phyloP scores from a whole-genome alignment of 768 basidiomycete species.

The Mycena vulgaris region DNA sequence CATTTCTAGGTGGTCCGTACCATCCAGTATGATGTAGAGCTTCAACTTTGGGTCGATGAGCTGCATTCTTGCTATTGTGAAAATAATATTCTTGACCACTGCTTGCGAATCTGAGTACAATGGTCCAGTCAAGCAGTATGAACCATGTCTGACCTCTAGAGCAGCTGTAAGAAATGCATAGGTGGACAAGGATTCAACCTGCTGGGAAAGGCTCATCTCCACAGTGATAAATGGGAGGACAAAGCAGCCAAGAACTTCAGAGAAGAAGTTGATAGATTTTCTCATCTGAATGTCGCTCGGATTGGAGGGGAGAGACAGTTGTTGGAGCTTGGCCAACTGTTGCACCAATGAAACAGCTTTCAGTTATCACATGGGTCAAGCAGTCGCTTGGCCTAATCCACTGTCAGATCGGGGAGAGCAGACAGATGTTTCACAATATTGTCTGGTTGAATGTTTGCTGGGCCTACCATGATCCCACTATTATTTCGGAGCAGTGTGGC shows the following conservation, averaged over 20 bases:
- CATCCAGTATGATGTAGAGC: not conserved
- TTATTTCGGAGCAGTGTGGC: slow-evolving; percentile 31
- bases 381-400: slow-evolving; percentile 18
- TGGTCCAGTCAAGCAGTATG: not conserved
- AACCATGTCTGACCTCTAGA: not conserved
- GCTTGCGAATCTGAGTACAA: not conserved
- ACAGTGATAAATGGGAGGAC: slow-evolving; percentile 10
- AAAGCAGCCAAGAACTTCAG: not conserved
- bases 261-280: not conserved
- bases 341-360: slow-evolving; percentile 28
- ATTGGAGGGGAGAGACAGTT: not conserved
- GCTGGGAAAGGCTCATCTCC: not conserved
- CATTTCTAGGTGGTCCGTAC: not conserved
- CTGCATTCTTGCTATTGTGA: not conserved
- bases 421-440: not conserved
- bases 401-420: not conserved
- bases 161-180: slow-evolving; percentile 33
- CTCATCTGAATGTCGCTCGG: not conserved
- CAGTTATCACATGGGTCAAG: slow-evolving; percentile 39
- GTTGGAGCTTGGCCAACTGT: not conserved
- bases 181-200: slow-evolving; percentile 34
- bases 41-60: not conserved
- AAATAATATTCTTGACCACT: not conserved
- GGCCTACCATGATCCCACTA: not conserved
- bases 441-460: not conserved